phyloP scores from a whole-genome alignment of 1,139 yeast species.

The Suhomyces taliae region DNA sequence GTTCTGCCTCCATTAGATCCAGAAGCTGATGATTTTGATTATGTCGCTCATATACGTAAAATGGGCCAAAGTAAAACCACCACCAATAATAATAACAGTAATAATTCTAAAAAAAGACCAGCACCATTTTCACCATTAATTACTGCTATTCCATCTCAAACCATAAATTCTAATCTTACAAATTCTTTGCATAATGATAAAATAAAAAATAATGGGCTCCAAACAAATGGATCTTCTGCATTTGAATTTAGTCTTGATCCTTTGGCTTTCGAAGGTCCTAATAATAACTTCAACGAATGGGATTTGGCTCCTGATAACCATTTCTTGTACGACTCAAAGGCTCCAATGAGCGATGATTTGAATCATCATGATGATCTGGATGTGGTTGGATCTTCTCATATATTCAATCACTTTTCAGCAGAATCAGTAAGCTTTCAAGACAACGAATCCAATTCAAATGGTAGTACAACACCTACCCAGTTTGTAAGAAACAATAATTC shows the following conservation, averaged over 20 bases:
- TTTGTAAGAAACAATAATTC: slow-evolving; percentile 25
- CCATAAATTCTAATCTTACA: slow-evolving; percentile 17
- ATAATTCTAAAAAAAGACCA: slow-evolving; percentile 28
- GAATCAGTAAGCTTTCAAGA: slow-evolving; percentile 1
- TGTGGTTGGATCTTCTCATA: slow-evolving; percentile 12
- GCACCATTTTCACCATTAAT: slow-evolving; percentile 38
- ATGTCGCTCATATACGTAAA: slow-evolving; percentile 63
- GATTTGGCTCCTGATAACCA: slow-evolving; percentile 5
- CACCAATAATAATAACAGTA: slow-evolving; percentile 3
- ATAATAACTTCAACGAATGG: slow-evolving; percentile 18
- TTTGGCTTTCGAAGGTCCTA: slow-evolving; percentile 37
- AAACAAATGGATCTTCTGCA: slow-evolving; percentile 3
- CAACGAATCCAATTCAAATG: slow-evolving; percentile 12
- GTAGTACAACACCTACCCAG: slow-evolving; percentile 15
- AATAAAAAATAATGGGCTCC: background rate
- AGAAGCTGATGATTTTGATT: slow-evolving; percentile 59
- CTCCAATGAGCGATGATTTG: background rate
- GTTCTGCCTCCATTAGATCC: slow-evolving; percentile 28
- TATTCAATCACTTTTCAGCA: slow-evolving; percentile 8
- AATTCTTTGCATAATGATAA: slow-evolving; percentile 14
- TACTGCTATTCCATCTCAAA: slow-evolving; percentile 6
- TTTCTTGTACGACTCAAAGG: slow-evolving; percentile 1
- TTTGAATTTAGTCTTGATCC: slow-evolving; percentile 36
- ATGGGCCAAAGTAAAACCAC: slow-evolving; percentile 39
- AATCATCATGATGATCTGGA: background rate